These are phyloP conservation scores for Mentha longifolia DNA, from an alignment of 257 asterid genomes.

Conservation along the genomic window DNA sequence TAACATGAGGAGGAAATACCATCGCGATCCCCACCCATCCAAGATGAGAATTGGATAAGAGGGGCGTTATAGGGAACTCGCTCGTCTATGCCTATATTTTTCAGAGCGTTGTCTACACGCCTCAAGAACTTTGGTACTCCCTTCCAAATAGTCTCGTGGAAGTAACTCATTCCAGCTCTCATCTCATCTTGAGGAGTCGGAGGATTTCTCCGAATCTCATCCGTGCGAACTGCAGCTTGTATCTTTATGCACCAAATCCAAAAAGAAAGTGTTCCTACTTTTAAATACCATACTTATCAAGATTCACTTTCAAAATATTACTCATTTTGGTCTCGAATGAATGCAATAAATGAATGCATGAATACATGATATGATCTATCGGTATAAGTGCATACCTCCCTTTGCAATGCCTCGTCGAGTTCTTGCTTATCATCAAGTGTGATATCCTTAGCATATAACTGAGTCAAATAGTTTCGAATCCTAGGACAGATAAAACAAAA, in stretches of 20 bases:
- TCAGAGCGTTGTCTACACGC: too few species aligned
- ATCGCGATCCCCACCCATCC: too few species aligned
- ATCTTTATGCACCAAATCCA: conserved; percentile 42
- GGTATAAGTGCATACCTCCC: conserved; percentile 61
- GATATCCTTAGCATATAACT: conserved; percentile 72
- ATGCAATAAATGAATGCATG: too few species aligned
- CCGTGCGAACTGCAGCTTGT: conserved; percentile 94
- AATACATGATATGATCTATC: too few species aligned
- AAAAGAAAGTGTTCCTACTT: not conserved
- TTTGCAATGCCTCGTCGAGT: conserved; percentile 84
- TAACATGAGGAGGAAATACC: too few species aligned
- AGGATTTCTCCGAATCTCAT: conserved; percentile 73
- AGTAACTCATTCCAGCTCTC: too few species aligned
- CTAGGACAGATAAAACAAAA: conserved; percentile 39
- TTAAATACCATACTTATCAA: not conserved
- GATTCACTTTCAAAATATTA: not conserved
- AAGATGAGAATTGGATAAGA: too few species aligned
- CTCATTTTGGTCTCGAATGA: not conserved
- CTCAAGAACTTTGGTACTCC: too few species aligned
- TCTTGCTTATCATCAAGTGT: conserved; percentile 88
- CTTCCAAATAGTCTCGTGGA: too few species aligned
- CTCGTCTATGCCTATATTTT: too few species aligned
- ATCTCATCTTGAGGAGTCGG: too few species aligned
- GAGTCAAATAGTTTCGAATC: conserved; percentile 75
- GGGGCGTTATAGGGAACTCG: too few species aligned